phyloP scores from a whole-genome alignment of 2,329 filamentous ascomycete genomes.

The Talaromyces sp. region DNA sequence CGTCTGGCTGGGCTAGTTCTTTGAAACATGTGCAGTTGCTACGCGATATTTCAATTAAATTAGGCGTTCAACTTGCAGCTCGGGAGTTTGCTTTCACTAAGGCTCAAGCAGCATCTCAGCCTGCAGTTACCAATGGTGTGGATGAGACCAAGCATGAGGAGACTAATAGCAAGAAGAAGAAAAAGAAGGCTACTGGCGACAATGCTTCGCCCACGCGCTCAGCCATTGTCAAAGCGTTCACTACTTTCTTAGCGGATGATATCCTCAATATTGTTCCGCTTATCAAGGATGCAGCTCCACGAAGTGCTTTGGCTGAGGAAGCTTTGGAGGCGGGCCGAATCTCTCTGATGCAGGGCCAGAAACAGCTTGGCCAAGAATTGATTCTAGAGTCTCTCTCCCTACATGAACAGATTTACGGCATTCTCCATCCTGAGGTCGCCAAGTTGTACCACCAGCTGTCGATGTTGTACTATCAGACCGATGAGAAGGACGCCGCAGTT shows the following conservation, averaged over 20 bases:
- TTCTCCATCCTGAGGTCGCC: slow-evolving; percentile 93
- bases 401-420: slow-evolving; percentile 98
- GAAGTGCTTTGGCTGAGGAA: slow-evolving; percentile 89
- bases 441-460: slow-evolving; percentile 92
- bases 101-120: slow-evolving; percentile 36
- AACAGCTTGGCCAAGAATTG: slow-evolving; percentile 92
- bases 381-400: slow-evolving; percentile 93
- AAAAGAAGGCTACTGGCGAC: slow-evolving; percentile 54
- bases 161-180: slow-evolving; percentile 51
- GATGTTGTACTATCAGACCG: slow-evolving; percentile 95
- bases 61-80: slow-evolving; percentile 82
- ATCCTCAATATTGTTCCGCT: slow-evolving; percentile 90
- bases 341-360: slow-evolving; percentile 92
- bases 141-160: slow-evolving; percentile 32
- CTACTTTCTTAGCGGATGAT: slow-evolving; percentile 79
- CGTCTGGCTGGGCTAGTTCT: slow-evolving; percentile 63
- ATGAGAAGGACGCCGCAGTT: slow-evolving; percentile 93
- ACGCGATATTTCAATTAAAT: slow-evolving; percentile 82
- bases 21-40: slow-evolving; percentile 79
- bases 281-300: slow-evolving; percentile 89
- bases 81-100: slow-evolving; percentile 71
- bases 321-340: slow-evolving; percentile 93
- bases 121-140: slow-evolving; percentile 39
- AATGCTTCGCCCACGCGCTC: slow-evolving; percentile 48
- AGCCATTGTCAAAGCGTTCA: slow-evolving; percentile 46